Evolutionary conservation across 352 stramenopile genomes (phyloP).

Genomic region (Phytophthora constricta): DNA sequence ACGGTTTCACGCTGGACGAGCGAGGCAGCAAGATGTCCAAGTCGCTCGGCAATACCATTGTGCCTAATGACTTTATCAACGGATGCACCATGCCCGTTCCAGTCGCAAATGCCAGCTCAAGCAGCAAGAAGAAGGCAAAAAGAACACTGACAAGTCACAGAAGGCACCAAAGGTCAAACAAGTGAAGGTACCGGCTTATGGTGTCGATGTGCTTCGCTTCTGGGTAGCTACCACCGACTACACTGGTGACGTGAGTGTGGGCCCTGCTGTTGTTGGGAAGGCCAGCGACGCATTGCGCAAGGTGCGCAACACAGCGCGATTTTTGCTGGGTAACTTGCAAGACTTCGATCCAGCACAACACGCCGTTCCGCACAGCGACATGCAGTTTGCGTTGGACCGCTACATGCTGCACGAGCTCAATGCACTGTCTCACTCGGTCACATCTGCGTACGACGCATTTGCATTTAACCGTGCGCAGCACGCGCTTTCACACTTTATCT

Average conservation of each 20-base stretch:
- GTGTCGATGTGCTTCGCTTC: slow-evolving; percentile 96
- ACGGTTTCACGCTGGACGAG: slow-evolving; percentile 99
- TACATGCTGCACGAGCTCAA: slow-evolving; percentile 95
- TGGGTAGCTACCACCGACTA: slow-evolving; percentile 99
- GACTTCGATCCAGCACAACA: slow-evolving; percentile 91
- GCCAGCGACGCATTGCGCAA: slow-evolving; percentile 83
- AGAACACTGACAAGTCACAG: slow-evolving; percentile 63
- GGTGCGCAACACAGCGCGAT: slow-evolving; percentile 97
- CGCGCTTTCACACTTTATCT: slow-evolving; percentile 93
- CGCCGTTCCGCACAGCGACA: slow-evolving; percentile 86
- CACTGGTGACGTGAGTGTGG: slow-evolving; percentile 95
- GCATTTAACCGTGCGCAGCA: slow-evolving; percentile 95
- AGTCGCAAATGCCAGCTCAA: slow-evolving; percentile 14
- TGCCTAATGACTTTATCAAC: slow-evolving; percentile 96
- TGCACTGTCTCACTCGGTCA: slow-evolving; percentile 83
- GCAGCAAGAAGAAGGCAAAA: slow-evolving; percentile 83
- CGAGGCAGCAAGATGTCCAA: slow-evolving; percentile 99
- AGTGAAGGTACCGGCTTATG: slow-evolving; percentile 90
- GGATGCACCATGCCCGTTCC: slow-evolving; percentile 60
- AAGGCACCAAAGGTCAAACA: slow-evolving; percentile 71
- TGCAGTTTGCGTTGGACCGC: slow-evolving; percentile 91
- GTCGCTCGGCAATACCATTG: slow-evolving; percentile 97
- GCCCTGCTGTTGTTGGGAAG: slow-evolving; percentile 91
- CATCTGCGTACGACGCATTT: slow-evolving; percentile 81
- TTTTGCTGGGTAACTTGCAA: slow-evolving; percentile 96